Evolutionary conservation across 352 stramenopile species (phyloP), one percentile per base, ranked within the genome.

Genomic region (Aphanomyces astaci): DNA sequence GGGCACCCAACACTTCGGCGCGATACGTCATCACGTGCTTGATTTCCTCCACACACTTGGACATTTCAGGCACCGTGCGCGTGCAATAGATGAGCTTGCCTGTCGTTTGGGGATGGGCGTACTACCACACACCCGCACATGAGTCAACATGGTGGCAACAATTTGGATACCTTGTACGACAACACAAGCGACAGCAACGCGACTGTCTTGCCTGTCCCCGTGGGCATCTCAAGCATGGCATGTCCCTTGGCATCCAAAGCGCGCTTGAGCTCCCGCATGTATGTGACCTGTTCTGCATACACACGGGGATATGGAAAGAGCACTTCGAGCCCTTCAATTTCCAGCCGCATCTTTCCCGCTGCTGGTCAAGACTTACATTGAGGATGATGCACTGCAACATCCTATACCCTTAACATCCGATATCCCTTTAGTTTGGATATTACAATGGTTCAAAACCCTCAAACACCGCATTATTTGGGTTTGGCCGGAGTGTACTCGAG

Each of bases 71-170:
- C 24, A 99, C 97, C 4, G 97, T 99, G 24, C 97, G 95, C 36
- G 97, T 99, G 76, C 97, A 99, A 77, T 99, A 99, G 27, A 99
- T 86, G 54, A 99, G 83, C 78, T 99, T 99, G 28, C 97, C 97
- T 3, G 80, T 78, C 10, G 89, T 95, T 51, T 86, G 86, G 40
- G 95, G 94, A 79, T 99, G 88, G 9, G 96, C 95, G 62, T 98
- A 89, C 80, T 97, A 97, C 33, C 22, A 11, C 27, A 3, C 15
- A 4, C 45, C 3, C 17, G 46, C 22, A 19, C 10, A 52, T n/a
- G 31, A 3, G 31, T 49, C 15, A 33, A 25, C 19, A 22, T 24
- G 10, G 40, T 27, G 33, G 19, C 13, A 59, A 36, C 5, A 36
- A 59, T n/a, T 33, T 39, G 22, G 24, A 9, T 32, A 49, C 36